phyloP scores from a whole-genome alignment of 495 filamentous ascomycete species.

The Lepraria neglecta region DNA sequence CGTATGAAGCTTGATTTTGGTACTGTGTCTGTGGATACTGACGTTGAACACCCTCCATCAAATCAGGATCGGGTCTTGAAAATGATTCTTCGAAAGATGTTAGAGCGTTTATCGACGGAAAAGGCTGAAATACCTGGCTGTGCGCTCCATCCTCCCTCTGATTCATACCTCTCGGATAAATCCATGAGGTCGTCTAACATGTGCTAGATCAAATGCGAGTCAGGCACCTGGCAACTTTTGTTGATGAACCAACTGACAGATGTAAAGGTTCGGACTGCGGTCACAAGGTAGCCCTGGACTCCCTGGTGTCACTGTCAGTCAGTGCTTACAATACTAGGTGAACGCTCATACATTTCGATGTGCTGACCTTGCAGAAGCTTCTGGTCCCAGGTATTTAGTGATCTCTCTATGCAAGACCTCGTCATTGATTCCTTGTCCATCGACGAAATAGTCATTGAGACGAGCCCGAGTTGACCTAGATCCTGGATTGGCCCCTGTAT shows the following conservation, averaged over 20 bases:
- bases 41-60: no score
- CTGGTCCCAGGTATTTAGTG: background rate
- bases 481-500: background rate
- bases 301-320: background rate
- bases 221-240: background rate
- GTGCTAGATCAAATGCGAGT: background rate
- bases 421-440: background rate
- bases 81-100: no score
- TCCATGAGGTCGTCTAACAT: background rate
- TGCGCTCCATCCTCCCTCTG: no score
- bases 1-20: no score
- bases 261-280: constrained; percentile 5
- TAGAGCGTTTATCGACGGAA: no score
- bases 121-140: no score
- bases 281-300: constrained; percentile 1
- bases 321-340: background rate
- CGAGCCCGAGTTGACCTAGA: background rate
- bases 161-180: no score
- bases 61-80: no score
- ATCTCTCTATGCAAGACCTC: constrained; percentile 7
- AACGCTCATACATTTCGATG: background rate
- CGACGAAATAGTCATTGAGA: constrained; percentile 7
- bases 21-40: no score
- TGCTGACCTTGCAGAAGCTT: background rate
- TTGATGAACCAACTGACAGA: background rate